Base-by-base conservation (phyloP, 148 eudicot species). In the Chenopodium album region DNA sequence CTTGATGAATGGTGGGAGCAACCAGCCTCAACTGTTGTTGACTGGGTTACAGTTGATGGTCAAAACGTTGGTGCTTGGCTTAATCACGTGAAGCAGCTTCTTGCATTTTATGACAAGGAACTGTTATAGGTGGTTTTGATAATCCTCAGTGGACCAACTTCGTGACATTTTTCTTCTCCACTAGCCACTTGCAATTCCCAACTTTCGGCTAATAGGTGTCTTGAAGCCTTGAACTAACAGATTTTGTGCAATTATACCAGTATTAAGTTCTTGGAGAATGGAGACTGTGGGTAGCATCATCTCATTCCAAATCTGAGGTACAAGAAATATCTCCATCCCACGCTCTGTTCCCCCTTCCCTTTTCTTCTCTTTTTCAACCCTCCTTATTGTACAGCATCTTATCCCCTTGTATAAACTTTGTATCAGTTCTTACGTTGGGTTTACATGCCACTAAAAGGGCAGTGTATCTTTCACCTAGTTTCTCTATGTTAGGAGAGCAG, bases 1-100 rank as follows among this genome's bases (percentile, higher is more conserved):
- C 95, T 97, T 64, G 99, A 91, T 83, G 99, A 97, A 84, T 97
- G 99, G 99, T 97, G 99, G 99, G 98, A 97, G 85, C 99, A 97
- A 84, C 99, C 98, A 62, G 99, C 98, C 47, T 92, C 98, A 52
- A 90, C 93, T 71, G 94, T 92, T 46, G 98, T 92, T 77, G 99
- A 97, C 83, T 94, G 99, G 99, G 94, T 92, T 56, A 79, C 92
- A 41, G 97, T 97, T 56, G 99, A 97, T 82, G 98, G 99, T 47
- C 90, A 94, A 87, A 94, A 94, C 75, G 98, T 91, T 54, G 90
- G 90, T 76, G 90, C 94, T 59, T 97, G 99, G 99, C 90, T 92
- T 71, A 97, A 94, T 86, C 97, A 92, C 70, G 95, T 92, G 76
- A 97, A 90, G 88, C 91, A 92, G 83, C 95, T 97, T 79, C 95